phyloP scores from a whole-genome alignment of 805 yeast species.

The Millerozyma acaciae region DNA sequence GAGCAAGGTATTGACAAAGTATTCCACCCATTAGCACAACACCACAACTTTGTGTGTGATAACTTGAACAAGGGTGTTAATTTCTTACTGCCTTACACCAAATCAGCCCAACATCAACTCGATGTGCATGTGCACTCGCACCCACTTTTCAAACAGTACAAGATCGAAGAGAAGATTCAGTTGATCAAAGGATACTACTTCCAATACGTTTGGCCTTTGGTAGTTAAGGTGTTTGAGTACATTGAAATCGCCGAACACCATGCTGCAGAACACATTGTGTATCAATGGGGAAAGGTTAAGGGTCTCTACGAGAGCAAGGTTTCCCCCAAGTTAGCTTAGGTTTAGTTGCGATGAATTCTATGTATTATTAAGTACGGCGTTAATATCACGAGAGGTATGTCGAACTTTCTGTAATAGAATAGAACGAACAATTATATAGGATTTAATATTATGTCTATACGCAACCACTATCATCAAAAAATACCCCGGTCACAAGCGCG shows the following conservation, averaged over 20 bases:
- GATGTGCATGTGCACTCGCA: slow-evolving; percentile 37
- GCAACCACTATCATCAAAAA: no score
- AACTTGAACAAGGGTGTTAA: slow-evolving; percentile 25
- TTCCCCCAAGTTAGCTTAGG: slow-evolving; percentile 15
- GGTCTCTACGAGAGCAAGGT: slow-evolving; percentile 19
- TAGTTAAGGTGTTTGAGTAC: slow-evolving; percentile 27
- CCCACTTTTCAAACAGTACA: slow-evolving; percentile 29
- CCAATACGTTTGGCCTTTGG: slow-evolving; percentile 26
- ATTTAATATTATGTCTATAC: no score
- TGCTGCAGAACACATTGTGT: slow-evolving; percentile 20
- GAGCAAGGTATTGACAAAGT: slow-evolving; percentile 26
- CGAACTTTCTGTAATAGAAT: no score
- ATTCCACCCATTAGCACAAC: slow-evolving; percentile 36
- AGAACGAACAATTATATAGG: no score
- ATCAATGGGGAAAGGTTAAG: slow-evolving; percentile 16
- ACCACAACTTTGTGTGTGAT: slow-evolving; percentile 34
- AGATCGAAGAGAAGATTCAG: slow-evolving; percentile 25
- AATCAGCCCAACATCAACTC: slow-evolving; percentile 23
- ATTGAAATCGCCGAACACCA: slow-evolving; percentile 33
- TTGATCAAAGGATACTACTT: slow-evolving; percentile 18
- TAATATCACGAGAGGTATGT: no score
- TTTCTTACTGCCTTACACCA: slow-evolving; percentile 28
- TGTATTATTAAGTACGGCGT: no score
- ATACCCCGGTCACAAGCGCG: no score
- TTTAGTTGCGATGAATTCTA: no score